Evolutionary conservation across 148 eudicot species (phyloP).

Genomic region (Silene latifolia): DNA sequence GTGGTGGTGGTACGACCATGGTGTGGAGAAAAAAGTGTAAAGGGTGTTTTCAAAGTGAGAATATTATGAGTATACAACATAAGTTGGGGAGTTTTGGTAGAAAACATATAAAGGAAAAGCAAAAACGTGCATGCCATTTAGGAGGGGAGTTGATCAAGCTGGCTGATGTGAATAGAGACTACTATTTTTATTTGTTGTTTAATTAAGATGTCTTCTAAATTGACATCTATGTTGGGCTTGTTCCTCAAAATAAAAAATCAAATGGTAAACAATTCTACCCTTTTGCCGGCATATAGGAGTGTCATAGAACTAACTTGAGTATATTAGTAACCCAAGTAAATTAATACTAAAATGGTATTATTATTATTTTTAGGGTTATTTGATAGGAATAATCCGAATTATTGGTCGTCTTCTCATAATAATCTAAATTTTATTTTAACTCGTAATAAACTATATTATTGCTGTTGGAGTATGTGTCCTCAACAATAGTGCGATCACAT

Average conservation of each 20-base stretch:
- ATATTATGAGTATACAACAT: not conserved
- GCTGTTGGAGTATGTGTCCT: no score
- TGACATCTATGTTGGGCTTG: not conserved
- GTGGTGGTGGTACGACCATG: constrained; percentile 11
- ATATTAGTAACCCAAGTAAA: no score
- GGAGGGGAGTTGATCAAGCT: constrained; percentile 2
- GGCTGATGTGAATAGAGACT: not conserved
- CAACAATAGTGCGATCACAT: no score
- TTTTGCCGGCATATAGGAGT: constrained; percentile 14
- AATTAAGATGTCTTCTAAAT: not conserved
- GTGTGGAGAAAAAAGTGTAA: not conserved
- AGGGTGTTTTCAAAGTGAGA: not conserved
- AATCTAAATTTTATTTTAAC: no score
- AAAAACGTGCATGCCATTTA: constrained; percentile 9
- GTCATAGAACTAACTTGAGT: constrained; percentile 1
- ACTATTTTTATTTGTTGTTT: not conserved
- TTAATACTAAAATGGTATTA: no score
- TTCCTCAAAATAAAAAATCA: not conserved
- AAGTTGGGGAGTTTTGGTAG: not conserved
- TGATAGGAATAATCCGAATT: no score
- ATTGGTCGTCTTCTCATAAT: no score
- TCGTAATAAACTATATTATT: no score
- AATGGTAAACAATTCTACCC: not conserved
- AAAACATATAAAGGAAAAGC: not conserved
- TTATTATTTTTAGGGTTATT: no score